Evolutionary conservation across 108 stramenopile species (phyloP).

Genomic region (Mediolabrus comicus): DNA sequence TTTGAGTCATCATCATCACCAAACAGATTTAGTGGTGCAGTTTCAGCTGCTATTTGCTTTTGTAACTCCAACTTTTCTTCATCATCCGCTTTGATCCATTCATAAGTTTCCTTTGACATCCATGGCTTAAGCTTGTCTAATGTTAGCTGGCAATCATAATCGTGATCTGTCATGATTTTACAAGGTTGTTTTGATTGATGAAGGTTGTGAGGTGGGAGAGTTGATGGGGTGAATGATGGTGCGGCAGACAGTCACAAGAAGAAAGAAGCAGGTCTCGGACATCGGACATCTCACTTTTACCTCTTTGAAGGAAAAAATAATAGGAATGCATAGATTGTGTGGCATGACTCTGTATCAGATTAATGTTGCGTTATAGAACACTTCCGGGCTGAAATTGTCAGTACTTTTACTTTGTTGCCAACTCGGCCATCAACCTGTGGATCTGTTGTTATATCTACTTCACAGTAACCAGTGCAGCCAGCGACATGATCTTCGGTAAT

Average conservation of each 20-base stretch:
- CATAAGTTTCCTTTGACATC: neutral
- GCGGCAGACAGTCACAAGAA: too few relatives aligned
- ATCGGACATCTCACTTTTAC: too few relatives aligned
- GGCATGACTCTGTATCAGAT: too few relatives aligned
- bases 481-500: constrained; percentile 35
- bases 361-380: constrained; percentile 11
- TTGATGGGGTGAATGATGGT: too few relatives aligned
- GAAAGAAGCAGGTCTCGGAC: too few relatives aligned
- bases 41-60: constrained; percentile 19
- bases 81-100: constrained; percentile 35
- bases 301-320: too few relatives aligned
- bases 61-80: constrained; percentile 15
- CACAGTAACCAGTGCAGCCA: constrained; percentile 58
- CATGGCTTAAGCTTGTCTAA: neutral
- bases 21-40: neutral
- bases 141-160: too few relatives aligned
- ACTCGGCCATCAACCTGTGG: constrained; percentile 40
- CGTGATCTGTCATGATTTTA: too few relatives aligned
- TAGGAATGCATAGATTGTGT: too few relatives aligned
- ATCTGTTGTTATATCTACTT: constrained; percentile 43
- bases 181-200: too few relatives aligned
- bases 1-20: constrained; percentile 6
- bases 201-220: too few relatives aligned
- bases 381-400: constrained; percentile 52
- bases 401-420: constrained; percentile 63